phyloP scores from a whole-genome alignment of 768 basidiomycete species.

The Phlegmacium glaucopus region DNA sequence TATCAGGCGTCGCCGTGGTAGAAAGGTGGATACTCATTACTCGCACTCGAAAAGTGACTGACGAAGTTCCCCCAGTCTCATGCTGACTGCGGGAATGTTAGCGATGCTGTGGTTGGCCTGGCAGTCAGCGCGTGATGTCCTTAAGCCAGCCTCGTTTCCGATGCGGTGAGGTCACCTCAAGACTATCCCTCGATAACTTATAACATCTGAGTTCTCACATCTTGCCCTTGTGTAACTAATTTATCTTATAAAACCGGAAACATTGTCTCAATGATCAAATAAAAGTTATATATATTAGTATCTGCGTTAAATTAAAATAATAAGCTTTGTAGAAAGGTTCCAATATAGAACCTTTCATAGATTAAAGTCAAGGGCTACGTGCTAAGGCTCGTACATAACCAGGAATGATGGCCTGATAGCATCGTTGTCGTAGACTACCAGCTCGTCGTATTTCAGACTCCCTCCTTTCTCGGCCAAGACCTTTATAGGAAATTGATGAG shows the following conservation, averaged over 20 bases:
- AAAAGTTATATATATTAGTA: background rate
- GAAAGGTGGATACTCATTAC: conserved; percentile 39
- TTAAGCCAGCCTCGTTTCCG: conserved; percentile 9
- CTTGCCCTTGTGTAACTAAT: background rate
- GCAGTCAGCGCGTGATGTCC: conserved; percentile 38
- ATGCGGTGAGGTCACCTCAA: conserved; percentile 5
- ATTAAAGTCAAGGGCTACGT: background rate
- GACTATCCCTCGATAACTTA: background rate
- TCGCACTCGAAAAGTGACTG: background rate
- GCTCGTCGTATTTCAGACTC: conserved; percentile 66
- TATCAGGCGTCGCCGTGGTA: conserved; percentile 46
- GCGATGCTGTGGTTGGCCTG: conserved; percentile 49
- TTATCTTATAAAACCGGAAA: background rate
- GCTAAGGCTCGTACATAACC: conserved; percentile 59
- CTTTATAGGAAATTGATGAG: conserved; percentile 26
- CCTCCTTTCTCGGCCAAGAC: conserved; percentile 68
- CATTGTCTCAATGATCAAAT: background rate
- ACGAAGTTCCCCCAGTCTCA: conserved; percentile 30
- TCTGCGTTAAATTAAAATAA: background rate
- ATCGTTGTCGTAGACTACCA: conserved; percentile 68
- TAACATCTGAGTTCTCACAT: background rate
- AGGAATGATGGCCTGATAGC: conserved; percentile 71
- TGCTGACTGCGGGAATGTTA: conserved; percentile 46
- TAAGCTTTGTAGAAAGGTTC: background rate
- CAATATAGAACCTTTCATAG: background rate